Evolutionary conservation across 176 grass and related monocot genomes (phyloP), one percentile per base, ranked within the genome.

Genomic region (Phyllostachys edulis): DNA sequence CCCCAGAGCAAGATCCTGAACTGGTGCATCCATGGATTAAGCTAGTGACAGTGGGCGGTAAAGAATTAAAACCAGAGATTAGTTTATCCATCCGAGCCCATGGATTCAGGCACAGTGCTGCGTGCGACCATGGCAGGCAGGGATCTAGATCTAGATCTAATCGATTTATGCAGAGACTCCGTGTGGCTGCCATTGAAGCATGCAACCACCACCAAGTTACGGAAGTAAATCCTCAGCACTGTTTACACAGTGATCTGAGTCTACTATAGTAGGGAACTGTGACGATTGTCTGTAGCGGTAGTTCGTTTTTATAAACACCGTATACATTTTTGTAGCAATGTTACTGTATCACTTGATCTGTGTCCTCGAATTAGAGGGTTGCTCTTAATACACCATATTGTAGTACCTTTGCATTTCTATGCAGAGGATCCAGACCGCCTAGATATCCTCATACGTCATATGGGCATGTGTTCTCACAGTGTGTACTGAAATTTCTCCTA

Each of bases 1-100:
- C 26, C 42, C 74, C 55, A 71, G 64, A 55, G 75, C 80, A 55
- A 78, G 80, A 83, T 88, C 80, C 73, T 83, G 45, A 54, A 83
- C 21, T n/a, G 79, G 42, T 29, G 79, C 46, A 14, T 60, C 71
- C 44, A 23, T 9, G 65, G 46, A 72, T 38, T 87, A 81, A 75
- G 64, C 42, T 54, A 71, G 34, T 77, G 65, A 54, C 42, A 71
- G 38, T 81, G 69, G 68, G 1, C 4, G 40, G 71, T 38, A 44
- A 67, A 9, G 6, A 21, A 59, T 4, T 38, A 57, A 41, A 32
- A 16, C 4, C 23, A 11, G 9, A 27, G 9, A 26, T 75, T 49
- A n/a, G 78, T 51, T 73, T 52, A 66, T 55, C 34, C 59, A 51
- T 52, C 50, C 37, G 37, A 80, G 36, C 2, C 42, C 67, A 38